These are phyloP conservation scores for Barnettozyma botsteinii DNA, from an alignment of 805 yeast species.

Conservation along the genomic window DNA sequence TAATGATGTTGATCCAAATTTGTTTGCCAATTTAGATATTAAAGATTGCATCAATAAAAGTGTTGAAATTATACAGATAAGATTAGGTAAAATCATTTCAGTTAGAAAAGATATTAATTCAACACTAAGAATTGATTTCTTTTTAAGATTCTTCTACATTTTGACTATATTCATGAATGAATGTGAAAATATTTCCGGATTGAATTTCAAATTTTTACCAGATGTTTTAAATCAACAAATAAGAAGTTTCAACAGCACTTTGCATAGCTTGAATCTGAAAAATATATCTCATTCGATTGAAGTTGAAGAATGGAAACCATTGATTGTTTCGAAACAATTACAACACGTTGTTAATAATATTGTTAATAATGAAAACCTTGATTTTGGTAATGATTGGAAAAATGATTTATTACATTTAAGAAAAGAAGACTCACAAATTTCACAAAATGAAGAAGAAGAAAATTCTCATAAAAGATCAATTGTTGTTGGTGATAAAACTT, in stretches of 20 bases:
- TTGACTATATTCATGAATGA: slow-evolving; percentile 69
- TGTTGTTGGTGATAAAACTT: slow-evolving; percentile 49
- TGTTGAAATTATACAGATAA: slow-evolving; percentile 63
- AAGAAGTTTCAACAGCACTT: slow-evolving; percentile 48
- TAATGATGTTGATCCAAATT: slow-evolving; percentile 25
- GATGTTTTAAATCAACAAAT: slow-evolving; percentile 65
- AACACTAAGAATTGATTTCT: slow-evolving; percentile 49
- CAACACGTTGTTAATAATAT: slow-evolving; percentile 49
- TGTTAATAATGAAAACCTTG: slow-evolving; percentile 39
- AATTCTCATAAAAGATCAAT: slow-evolving; percentile 34
- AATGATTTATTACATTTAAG: slow-evolving; percentile 25
- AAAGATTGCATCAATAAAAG: slow-evolving; percentile 59
- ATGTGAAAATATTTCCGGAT: slow-evolving; percentile 77
- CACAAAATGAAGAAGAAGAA: slow-evolving; percentile 8
- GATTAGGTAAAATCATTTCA: slow-evolving; percentile 71
- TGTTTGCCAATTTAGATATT: slow-evolving; percentile 58
- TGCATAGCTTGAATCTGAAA: slow-evolving; percentile 47
- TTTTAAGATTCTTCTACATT: slow-evolving; percentile 59
- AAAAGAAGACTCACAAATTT: neutral
- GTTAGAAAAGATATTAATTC: slow-evolving; percentile 73
- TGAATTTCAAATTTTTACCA: slow-evolving; percentile 49
- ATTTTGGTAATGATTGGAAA: slow-evolving; percentile 44
- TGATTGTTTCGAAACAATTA: slow-evolving; percentile 41
- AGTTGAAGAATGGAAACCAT: slow-evolving; percentile 76
- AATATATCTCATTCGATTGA: slow-evolving; percentile 47